Evolutionary conservation across 202 grass and related monocot species (phyloP), one percentile per base, ranked within the genome.

Genomic region (Cymbopogon flexuosus): DNA sequence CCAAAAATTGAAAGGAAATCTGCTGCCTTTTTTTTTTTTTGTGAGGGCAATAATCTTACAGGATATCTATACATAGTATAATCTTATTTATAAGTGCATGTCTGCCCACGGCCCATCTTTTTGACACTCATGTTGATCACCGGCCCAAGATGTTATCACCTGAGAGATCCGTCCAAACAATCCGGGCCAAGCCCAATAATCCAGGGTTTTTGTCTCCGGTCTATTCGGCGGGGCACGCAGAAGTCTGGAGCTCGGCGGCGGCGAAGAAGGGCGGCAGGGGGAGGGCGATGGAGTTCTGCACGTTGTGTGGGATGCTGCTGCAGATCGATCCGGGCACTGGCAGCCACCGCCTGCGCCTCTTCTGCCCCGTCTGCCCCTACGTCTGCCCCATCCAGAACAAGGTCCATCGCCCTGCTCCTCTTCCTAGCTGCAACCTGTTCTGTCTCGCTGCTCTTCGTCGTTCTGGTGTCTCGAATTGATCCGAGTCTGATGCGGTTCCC

Each of bases 231-330:
- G 67, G 39, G 67, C 67, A 29, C 67, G 12, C 2, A 1, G 67
- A 70, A 22, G 23, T 47, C 68, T 18, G 43, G 3, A 10, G 69
- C 22, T 23, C 65, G 65, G 36, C 43, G 69, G 43, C 69, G 29
- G 29, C 9, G 69, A 33, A 27, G 69, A 33, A 27, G 12, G 14
- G 75, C 68, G 62, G 69, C 41, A 24, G 34, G 1, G 14, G 51
- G 3, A 42, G 63, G 64, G 66, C 82, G 72, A 97, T 97, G 94
- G 91, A 94, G 16, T 97, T 97, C 89, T 94, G 91, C 68, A 83
- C 94, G 46, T 57, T 29, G 23, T 97, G 94, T 29, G 91, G 85
- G 64, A 82, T 88, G 82, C 29, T 94, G 81, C 78, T 97, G 62
- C 89, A 97, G 81, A 81, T 97, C 65, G 83, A 94, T 34, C 84